These are phyloP conservation scores for Ophiobolus disseminans DNA, from an alignment of 2,329 filamentous ascomycete species.

Conservation along the genomic window DNA sequence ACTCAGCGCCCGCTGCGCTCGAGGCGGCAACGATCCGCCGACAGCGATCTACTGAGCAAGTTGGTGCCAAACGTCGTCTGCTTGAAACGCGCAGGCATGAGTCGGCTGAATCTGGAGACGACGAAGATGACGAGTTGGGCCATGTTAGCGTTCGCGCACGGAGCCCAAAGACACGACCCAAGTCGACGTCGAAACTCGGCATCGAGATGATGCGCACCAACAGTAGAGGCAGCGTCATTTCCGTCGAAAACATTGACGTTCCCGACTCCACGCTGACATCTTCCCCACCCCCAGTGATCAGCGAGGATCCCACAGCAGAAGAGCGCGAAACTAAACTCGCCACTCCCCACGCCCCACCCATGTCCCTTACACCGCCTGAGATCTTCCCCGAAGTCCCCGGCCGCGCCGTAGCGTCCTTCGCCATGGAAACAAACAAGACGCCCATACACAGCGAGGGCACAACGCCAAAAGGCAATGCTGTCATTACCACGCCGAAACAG, in stretches of 20 bases:
- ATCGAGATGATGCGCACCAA: slow-evolving; percentile 99
- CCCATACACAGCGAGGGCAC: slow-evolving; percentile 21
- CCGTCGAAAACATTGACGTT: slow-evolving; percentile 53
- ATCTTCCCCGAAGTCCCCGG: slow-evolving; percentile 57
- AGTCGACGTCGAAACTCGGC: slow-evolving; percentile 76
- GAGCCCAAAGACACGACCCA: slow-evolving; percentile 58
- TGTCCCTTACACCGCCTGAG: slow-evolving; percentile 59
- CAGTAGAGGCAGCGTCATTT: slow-evolving; percentile 79
- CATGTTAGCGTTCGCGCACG: slow-evolving; percentile 58
- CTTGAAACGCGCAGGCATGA: slow-evolving; percentile 76
- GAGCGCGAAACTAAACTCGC: slow-evolving; percentile 33
- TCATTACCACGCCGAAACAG: no score
- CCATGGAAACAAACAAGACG: slow-evolving; percentile 51
- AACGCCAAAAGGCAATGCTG: no score
- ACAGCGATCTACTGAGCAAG: slow-evolving; percentile 74
- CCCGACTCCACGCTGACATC: slow-evolving; percentile 44
- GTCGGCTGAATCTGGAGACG: slow-evolving; percentile 86
- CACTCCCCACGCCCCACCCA: slow-evolving; percentile 35
- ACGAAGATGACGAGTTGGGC: slow-evolving; percentile 91
- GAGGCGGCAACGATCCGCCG: slow-evolving; percentile 58
- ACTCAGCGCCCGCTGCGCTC: slow-evolving; percentile 67
- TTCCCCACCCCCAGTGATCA: slow-evolving; percentile 51
- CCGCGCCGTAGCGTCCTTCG: slow-evolving; percentile 41
- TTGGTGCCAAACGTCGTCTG: slow-evolving; percentile 76
- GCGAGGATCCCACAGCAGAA: slow-evolving; percentile 49